Evolutionary conservation across 805 yeast species (phyloP).

Genomic region (Monosporozyma solicola): DNA sequence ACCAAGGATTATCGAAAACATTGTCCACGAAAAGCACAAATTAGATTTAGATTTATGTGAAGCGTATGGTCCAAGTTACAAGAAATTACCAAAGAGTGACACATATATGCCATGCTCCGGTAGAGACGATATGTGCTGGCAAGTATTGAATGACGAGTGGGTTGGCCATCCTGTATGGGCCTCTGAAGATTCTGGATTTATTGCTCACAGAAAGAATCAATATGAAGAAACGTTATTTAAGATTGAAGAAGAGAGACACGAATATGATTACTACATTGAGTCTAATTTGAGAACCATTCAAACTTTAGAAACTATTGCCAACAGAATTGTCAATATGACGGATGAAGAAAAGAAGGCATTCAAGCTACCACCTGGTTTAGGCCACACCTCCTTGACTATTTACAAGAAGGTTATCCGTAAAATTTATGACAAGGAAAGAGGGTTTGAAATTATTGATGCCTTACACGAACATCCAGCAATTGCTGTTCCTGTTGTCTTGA

Average conservation of each 20-base stretch:
- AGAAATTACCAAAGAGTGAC: conserved; percentile 86
- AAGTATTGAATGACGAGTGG: conserved; percentile 96
- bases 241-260: conserved; percentile 96
- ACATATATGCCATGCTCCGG: conserved; percentile 97
- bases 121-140: conserved; percentile 99
- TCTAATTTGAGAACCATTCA: conserved; percentile 91
- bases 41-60: conserved; percentile 84
- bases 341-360: conserved; percentile 79
- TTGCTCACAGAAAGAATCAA: conserved; percentile 97
- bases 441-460: conserved; percentile 93
- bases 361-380: conserved; percentile 86
- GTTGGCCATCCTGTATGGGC: conserved; percentile 99
- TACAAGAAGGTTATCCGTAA: conserved; percentile 90
- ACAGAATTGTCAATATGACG: conserved; percentile 86
- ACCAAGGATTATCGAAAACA: conserved; percentile 82
- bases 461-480: conserved; percentile 90
- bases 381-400: conserved; percentile 83
- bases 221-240: conserved; percentile 93
- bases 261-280: conserved; percentile 93
- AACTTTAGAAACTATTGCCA: conserved; percentile 89
- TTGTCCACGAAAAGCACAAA: conserved; percentile 80
- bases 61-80: conserved; percentile 91
- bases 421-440: conserved; percentile 88
- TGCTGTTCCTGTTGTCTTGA: conserved; percentile 88
- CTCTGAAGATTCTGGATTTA: conserved; percentile 96